phyloP scores from a whole-genome alignment of 2,329 filamentous ascomycete genomes.

The Clonostachys byssicola region DNA sequence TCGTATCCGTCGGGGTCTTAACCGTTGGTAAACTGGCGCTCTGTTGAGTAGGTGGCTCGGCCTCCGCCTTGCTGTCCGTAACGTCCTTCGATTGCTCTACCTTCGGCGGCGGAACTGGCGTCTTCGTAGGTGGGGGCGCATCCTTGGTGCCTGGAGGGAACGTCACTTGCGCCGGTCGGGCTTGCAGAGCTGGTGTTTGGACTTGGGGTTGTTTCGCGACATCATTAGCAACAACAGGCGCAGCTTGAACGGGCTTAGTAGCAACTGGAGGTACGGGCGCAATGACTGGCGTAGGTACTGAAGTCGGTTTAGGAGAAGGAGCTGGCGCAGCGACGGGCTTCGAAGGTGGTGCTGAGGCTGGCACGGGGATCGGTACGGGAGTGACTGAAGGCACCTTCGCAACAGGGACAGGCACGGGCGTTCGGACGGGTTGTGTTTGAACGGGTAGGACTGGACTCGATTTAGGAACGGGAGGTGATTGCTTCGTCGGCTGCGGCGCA shows the following conservation, averaged over 20 bases:
- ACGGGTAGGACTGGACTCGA: too few relatives aligned
- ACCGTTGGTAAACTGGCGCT: not conserved
- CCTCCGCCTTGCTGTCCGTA: too few relatives aligned
- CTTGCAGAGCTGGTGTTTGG: constrained; percentile 1
- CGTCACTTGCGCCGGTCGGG: constrained; percentile 18
- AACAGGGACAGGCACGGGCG: not conserved
- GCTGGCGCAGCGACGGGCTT: not conserved
- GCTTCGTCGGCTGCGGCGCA: too few relatives aligned
- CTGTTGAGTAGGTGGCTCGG: not conserved
- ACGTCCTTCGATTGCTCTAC: too few relatives aligned
- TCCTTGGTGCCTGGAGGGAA: constrained; percentile 24
- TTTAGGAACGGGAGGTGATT: too few relatives aligned
- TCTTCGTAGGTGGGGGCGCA: constrained; percentile 6
- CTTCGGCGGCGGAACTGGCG: too few relatives aligned
- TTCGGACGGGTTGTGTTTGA: too few relatives aligned
- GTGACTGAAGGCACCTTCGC: not conserved
- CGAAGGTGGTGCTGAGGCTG: not conserved
- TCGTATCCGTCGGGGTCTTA: constrained; percentile 13
- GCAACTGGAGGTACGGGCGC: not conserved
- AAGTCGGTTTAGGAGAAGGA: not conserved
- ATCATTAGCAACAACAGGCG: not conserved
- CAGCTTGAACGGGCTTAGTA: not conserved
- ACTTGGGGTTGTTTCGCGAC: not conserved
- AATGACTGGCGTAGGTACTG: not conserved
- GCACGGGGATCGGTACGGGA: constrained; percentile 7